These are phyloP conservation scores for Schwanniomyces vanrijiae DNA, from an alignment of 805 yeast species.

Conservation along the genomic window DNA sequence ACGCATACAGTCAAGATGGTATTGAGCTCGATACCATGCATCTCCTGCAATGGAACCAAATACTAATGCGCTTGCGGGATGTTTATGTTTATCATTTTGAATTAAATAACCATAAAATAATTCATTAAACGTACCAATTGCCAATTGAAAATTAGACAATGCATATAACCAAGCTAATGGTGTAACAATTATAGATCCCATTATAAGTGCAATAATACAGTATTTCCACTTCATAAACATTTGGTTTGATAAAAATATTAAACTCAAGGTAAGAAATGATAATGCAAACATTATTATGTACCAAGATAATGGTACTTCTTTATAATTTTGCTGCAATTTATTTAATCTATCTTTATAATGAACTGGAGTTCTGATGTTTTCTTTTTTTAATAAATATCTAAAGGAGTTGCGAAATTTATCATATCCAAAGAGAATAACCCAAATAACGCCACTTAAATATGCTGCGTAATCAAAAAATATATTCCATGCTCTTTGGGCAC, in stretches of 20 bases:
- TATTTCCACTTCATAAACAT: slow-evolving; percentile 40
- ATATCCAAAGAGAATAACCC: slow-evolving; percentile 37
- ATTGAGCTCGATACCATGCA: slow-evolving; percentile 30
- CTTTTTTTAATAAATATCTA: slow-evolving; percentile 6
- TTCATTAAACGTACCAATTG: slow-evolving; percentile 50
- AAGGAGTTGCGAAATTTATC: slow-evolving; percentile 17
- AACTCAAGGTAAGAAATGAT: slow-evolving; percentile 31
- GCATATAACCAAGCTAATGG: slow-evolving; percentile 52
- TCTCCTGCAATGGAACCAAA: slow-evolving; percentile 49
- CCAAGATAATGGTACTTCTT: slow-evolving; percentile 45
- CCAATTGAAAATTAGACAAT: slow-evolving; percentile 48
- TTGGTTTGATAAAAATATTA: slow-evolving; percentile 27
- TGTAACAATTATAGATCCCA: slow-evolving; percentile 44
- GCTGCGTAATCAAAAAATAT: slow-evolving; percentile 51
- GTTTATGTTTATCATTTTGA: slow-evolving; percentile 27
- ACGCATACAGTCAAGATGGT: slow-evolving; percentile 26
- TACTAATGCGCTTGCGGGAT: slow-evolving; percentile 46
- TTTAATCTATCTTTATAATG: slow-evolving; percentile 40
- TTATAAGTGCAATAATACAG: slow-evolving; percentile 37
- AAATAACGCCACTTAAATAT: slow-evolving; percentile 41
- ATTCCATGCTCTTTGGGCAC: slow-evolving; percentile 46
- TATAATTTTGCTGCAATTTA: slow-evolving; percentile 34
- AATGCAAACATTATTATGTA: slow-evolving; percentile 30
- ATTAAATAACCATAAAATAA: slow-evolving; percentile 45
- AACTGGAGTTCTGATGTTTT: background rate